Evolutionary conservation across 1,139 yeast species (phyloP).

Genomic region (Blastobotrys arbuscula): DNA sequence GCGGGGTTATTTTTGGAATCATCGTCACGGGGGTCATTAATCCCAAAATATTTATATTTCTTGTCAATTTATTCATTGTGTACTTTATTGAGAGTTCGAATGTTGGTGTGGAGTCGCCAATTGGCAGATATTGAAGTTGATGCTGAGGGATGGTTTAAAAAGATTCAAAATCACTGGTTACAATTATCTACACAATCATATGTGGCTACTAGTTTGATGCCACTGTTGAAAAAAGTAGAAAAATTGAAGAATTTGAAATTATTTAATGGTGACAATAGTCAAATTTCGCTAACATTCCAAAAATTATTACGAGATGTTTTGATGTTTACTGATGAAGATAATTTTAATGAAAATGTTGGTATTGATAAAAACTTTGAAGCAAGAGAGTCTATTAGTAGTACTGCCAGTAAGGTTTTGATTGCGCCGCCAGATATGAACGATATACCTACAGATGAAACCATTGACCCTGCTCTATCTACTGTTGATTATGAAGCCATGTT

Average conservation of each 20-base stretch:
- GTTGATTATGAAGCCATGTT: conserved; percentile 16
- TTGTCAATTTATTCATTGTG: conserved; percentile 53
- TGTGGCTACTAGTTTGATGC: conserved; percentile 1
- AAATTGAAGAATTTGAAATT: conserved; percentile 6
- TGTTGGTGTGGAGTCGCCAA: conserved; percentile 18
- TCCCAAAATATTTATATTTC: conserved; percentile 52
- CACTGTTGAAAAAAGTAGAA: conserved; percentile 9
- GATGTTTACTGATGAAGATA: background rate
- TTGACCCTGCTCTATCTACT: conserved; percentile 11
- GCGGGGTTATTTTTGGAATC: conserved; percentile 3
- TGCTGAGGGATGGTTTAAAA: conserved; percentile 15
- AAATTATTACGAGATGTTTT: conserved; percentile 3
- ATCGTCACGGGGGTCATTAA: conserved; percentile 16
- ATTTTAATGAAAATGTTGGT: background rate
- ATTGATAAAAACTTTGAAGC: background rate
- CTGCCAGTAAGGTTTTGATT: background rate
- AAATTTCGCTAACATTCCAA: background rate
- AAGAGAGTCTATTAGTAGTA: background rate
- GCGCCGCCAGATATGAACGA: conserved; percentile 1
- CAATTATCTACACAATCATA: background rate
- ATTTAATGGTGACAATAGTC: background rate
- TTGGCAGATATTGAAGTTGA: conserved; percentile 16
- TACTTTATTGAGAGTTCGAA: conserved; percentile 20
- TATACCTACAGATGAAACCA: conserved; percentile 4
- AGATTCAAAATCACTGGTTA: conserved; percentile 10